A percentile compares a stretch with the other conserved stretches of the same genome.
Conservation (phyloP, 345 rosid species). For the Nephelium lappaceum region DNA sequence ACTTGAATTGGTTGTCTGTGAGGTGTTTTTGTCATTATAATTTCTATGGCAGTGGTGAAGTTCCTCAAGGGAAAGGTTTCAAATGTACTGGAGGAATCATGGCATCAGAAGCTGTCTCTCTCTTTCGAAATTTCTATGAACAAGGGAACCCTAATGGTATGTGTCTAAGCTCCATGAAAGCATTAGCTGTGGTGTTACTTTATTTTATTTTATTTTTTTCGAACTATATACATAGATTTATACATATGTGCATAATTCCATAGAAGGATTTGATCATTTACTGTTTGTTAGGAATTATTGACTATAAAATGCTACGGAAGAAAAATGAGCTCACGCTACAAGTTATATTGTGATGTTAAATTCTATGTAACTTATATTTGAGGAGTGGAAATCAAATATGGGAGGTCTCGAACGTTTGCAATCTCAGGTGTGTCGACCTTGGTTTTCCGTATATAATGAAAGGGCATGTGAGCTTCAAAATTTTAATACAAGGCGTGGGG, state of each 20-base stretch:
- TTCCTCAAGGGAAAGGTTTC: slow-evolving; percentile 43
- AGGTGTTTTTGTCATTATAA: neutral
- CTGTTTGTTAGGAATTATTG: neutral
- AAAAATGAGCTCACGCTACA: neutral
- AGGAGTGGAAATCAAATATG: too few relatives aligned
- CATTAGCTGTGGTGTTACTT: neutral
- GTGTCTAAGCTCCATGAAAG: slow-evolving; percentile 4
- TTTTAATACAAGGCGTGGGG: too few relatives aligned
- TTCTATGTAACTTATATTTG: neutral
- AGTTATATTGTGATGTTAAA: neutral
- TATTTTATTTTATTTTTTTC: neutral
- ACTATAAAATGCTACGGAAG: neutral
- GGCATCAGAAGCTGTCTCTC: slow-evolving; percentile 76
- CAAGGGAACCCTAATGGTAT: slow-evolving; percentile 91
- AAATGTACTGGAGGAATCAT: slow-evolving; percentile 67
- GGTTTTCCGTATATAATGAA: too few relatives aligned
- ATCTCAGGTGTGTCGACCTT: too few relatives aligned
- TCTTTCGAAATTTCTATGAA: slow-evolving; percentile 73
- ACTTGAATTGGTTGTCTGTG: neutral
- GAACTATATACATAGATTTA: neutral
- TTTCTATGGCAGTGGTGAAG: slow-evolving; percentile 33
- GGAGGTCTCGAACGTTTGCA: neutral
- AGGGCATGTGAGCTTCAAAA: too few relatives aligned
- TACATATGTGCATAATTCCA: neutral
- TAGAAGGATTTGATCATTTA: neutral